phyloP scores from a whole-genome alignment of 768 basidiomycete species.

The Pulveroboletus sp. region DNA sequence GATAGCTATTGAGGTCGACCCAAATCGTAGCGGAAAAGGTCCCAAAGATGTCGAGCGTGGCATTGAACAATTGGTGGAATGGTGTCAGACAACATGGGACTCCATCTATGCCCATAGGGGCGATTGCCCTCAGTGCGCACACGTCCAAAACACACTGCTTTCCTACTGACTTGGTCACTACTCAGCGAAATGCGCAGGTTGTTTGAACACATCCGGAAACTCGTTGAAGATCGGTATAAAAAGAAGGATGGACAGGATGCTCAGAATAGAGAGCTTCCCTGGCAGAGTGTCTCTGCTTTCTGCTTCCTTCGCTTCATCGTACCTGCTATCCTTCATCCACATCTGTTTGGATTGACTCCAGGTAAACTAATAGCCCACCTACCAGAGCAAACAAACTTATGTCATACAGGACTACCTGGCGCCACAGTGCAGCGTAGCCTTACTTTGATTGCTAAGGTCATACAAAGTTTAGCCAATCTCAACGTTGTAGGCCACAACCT shows the following conservation, averaged over 20 bases:
- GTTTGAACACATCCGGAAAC: slow-evolving; percentile 62
- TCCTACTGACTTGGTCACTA: neutral
- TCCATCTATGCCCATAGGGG: slow-evolving; percentile 69
- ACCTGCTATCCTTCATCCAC: slow-evolving; percentile 85
- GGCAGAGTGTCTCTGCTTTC: slow-evolving; percentile 85
- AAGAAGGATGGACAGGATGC: slow-evolving; percentile 38
- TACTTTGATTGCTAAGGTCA: slow-evolving; percentile 81
- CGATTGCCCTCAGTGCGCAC: slow-evolving; percentile 70
- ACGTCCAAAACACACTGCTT: slow-evolving; percentile 3
- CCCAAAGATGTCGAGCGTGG: slow-evolving; percentile 61
- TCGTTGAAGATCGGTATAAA: slow-evolving; percentile 66
- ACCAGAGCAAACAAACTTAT: slow-evolving; percentile 6
- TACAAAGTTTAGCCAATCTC: slow-evolving; percentile 85
- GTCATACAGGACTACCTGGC: slow-evolving; percentile 57
- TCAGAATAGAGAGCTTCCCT: slow-evolving; percentile 53
- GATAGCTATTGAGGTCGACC: slow-evolving; percentile 79
- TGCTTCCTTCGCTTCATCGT: slow-evolving; percentile 87
- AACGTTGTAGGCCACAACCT: slow-evolving; percentile 49
- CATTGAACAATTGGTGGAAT: slow-evolving; percentile 63
- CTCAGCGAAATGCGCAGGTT: slow-evolving; percentile 67
- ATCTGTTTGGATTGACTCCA: slow-evolving; percentile 72
- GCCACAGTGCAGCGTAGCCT: slow-evolving; percentile 70
- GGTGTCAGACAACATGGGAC: slow-evolving; percentile 79
- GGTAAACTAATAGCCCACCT: slow-evolving; percentile 40
- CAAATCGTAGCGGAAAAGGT: slow-evolving; percentile 57